Evolutionary conservation across 139 green algal species (phyloP).

Genomic region (Coelastrella sp.): DNA sequence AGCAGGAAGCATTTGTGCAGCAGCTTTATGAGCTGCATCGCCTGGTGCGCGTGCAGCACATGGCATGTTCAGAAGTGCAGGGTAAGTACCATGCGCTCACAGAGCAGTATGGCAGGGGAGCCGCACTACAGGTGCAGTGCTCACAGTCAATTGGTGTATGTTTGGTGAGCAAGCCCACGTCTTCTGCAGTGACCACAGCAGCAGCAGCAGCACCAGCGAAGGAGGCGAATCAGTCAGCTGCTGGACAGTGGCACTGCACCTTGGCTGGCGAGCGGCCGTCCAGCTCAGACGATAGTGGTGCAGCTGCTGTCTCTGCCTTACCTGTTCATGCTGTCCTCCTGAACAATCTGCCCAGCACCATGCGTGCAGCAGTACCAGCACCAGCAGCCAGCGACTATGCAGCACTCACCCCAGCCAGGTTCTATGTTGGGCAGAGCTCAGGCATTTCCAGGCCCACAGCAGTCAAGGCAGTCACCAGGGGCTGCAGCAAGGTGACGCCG

Average conservation of each 20-base stretch:
- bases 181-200: not conserved
- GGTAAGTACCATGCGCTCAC: slow-evolving; percentile 1
- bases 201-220: not conserved
- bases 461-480: not conserved
- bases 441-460: slow-evolving; percentile 11
- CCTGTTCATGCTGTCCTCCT: slow-evolving; percentile 29
- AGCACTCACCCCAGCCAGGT: not conserved
- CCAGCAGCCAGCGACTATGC: not conserved
- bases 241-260: too few species aligned
- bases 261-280: not conserved
- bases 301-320: not conserved
- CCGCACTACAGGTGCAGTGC: not conserved
- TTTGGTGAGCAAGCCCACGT: too few species aligned
- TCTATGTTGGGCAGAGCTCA: not conserved
- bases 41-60: slow-evolving; percentile 52
- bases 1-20: slow-evolving; percentile 60
- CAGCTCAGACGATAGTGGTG: slow-evolving; percentile 19
- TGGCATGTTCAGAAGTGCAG: slow-evolving; percentile 36
- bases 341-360: not conserved
- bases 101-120: not conserved
- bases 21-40: slow-evolving; percentile 69
- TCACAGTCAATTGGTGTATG: not conserved
- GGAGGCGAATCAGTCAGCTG: too few species aligned
- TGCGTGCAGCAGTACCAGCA: slow-evolving; percentile 25
- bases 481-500: not conserved